Conservation (phyloP, 495 filamentous ascomycete species). For the Wilcoxina mikolae region DNA sequence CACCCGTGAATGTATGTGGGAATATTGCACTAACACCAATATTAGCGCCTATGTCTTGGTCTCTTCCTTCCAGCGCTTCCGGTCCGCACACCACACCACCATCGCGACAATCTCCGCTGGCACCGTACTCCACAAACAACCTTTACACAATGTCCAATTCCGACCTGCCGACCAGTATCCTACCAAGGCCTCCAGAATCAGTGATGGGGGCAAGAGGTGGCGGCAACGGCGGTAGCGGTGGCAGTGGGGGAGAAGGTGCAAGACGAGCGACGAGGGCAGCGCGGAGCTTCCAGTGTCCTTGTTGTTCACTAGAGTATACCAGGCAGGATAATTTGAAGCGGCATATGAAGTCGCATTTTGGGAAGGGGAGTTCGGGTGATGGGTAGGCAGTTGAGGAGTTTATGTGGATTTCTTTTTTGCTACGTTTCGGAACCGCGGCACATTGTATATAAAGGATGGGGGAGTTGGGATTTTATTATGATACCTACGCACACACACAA, state of each 20-base stretch:
- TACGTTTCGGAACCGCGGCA: too few relatives aligned
- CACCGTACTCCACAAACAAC: not conserved
- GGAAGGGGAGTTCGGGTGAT: too few relatives aligned
- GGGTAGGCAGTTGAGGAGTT: too few relatives aligned
- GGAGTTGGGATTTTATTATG: too few relatives aligned
- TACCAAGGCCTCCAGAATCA: not conserved
- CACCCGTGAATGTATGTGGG: not conserved
- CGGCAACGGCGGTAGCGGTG: not conserved
- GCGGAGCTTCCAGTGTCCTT: slow-evolving; percentile 4
- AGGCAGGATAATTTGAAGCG: slow-evolving; percentile 4
- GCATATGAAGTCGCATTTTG: slow-evolving; percentile 5
- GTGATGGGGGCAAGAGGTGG: not conserved
- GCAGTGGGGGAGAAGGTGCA: not conserved
- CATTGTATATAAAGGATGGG: too few relatives aligned
- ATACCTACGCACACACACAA: too few relatives aligned
- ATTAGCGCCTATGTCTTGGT: not conserved
- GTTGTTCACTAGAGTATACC: not conserved
- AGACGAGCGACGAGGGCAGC: not conserved
- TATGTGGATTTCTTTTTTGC: too few relatives aligned
- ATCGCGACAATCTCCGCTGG: not conserved
- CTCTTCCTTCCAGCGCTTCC: not conserved
- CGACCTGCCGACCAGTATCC: not conserved
- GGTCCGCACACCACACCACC: not conserved
- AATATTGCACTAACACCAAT: not conserved
- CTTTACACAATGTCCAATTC: not conserved